Conservation (phyloP, 163 green algal genomes). For the Scenedesmus sp. region DNA sequence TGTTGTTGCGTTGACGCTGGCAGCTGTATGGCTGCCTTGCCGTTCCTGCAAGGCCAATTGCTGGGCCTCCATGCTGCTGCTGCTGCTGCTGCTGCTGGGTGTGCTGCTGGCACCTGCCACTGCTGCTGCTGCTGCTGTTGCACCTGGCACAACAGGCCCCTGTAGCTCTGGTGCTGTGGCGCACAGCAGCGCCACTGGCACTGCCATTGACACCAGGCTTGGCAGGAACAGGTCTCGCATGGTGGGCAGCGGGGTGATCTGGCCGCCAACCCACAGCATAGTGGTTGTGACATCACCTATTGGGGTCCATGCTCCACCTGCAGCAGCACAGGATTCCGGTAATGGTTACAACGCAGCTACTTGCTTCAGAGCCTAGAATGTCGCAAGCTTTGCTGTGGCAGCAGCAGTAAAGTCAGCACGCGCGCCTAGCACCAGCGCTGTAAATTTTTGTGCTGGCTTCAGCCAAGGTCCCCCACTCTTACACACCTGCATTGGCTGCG, state of each 20-base stretch:
- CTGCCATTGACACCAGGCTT: slow-evolving; percentile 56
- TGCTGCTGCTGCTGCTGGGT: neutral
- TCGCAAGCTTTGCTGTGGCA: neutral
- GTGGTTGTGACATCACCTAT: slow-evolving; percentile 81
- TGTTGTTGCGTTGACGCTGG: neutral
- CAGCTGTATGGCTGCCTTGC: neutral
- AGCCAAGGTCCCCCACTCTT: no score
- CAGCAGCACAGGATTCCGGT: neutral
- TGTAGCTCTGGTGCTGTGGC: slow-evolving; percentile 59
- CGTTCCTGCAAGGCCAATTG: neutral
- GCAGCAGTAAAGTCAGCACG: neutral
- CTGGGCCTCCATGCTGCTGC: neutral
- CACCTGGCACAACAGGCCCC: neutral
- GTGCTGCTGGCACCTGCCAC: neutral
- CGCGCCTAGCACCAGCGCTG: neutral
- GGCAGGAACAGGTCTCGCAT: slow-evolving; percentile 74
- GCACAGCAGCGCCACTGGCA: slow-evolving; percentile 66
- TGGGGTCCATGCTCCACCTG: slow-evolving; percentile 82
- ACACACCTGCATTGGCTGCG: slow-evolving; percentile 71
- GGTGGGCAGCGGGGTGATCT: slow-evolving; percentile 73
- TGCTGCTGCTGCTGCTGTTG: neutral
- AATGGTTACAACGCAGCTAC: neutral
- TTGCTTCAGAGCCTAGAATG: neutral
- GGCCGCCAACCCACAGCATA: slow-evolving; percentile 85
- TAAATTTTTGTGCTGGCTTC: no score